Base-by-base conservation (phyloP, 192 early-diverging fungal species). In the Coemansia umbellata region DNA sequence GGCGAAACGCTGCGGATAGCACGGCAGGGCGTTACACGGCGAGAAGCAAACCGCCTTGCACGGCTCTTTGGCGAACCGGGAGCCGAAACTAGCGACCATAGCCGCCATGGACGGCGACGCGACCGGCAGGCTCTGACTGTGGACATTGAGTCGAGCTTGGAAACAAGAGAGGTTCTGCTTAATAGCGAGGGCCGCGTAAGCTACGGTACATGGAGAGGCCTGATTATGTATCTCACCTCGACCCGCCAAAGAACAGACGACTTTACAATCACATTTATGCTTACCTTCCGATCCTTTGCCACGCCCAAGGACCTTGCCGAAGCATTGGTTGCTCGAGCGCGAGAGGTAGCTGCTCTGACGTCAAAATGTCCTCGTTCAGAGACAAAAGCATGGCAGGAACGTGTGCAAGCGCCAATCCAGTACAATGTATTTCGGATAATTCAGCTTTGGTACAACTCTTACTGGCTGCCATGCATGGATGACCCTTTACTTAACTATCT, bases 201-300 rank as follows among this genome's bases (percentile, higher is more conserved):
- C 55, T 70, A 72, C 64, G 74, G 74, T 18, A 67, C 74, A 11
- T 78, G 68, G 69, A 52, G 42, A 8, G 74, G 63, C 0, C 26
- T 78, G 1, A 42, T 72, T 14, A 55, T 58, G 28, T 78, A 72
- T 36, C 48, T 78, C 47, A 66, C 58, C 53, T 81, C 71, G 85
- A 88, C 53, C 30, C 44, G 50, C 26, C 60, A 51, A 4, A 56
- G 59, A 13, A 48, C 47, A 2, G 53, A 82, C 3, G 58, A 79
- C 6, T 94, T 85, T 55, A 78, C 76, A 0, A 62, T 55, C 18
- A 79, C 87, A 0, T 98, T 98, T 60, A 81, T 95, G 35, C 75
- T 92, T 21, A 87, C 91, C 0, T 98, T 94, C 67, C 85, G 91
- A 4, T 67, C 87, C 2, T 96, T 96, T 56, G 87, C 86, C 17